A percentile compares a stretch with the other conserved stretches of the same genome.
Conservation (phyloP, 78 protist genomes). For the Dictyostelium firmibasis region DNA sequence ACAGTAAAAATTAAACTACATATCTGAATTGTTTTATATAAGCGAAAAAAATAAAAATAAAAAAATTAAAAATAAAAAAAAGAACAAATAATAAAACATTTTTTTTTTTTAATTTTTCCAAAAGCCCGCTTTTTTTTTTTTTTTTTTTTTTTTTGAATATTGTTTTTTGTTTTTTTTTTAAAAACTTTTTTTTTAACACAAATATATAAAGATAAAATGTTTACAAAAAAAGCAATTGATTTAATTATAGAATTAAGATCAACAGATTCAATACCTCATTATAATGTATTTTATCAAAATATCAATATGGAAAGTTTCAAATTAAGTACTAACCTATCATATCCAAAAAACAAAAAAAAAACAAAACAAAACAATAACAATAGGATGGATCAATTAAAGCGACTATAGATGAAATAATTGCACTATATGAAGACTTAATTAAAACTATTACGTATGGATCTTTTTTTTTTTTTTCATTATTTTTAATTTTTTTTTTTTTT, state of each 20-base stretch:
- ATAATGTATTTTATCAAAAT: conserved; percentile 1
- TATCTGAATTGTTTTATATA: neutral
- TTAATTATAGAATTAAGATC: conserved; percentile 23
- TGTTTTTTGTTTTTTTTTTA: neutral
- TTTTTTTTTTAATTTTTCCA: neutral
- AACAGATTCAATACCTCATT: conserved; percentile 41
- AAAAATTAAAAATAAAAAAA: neutral
- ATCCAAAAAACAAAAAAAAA: too few relatives aligned
- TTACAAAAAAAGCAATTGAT: conserved; percentile 58
- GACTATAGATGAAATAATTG: conserved; percentile 49
- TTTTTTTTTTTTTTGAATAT: neutral
- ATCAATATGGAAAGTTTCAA: neutral
- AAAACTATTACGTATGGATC: conserved; percentile 5
- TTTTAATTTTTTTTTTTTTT: neutral
- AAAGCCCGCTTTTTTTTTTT: neutral
- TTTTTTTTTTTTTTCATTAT: neutral
- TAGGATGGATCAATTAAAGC: conserved; percentile 20
- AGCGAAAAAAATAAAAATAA: neutral
- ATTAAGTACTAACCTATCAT: neutral
- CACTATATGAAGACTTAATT: conserved; percentile 4
- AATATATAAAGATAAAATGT: neutral
- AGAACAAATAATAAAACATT: neutral
- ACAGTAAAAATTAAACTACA: neutral
- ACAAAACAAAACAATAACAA: too few relatives aligned
- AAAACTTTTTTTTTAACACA: neutral